Evolutionary conservation across 1,139 yeast genomes (phyloP).

Genomic region (Saccharomyces hybrid): DNA sequence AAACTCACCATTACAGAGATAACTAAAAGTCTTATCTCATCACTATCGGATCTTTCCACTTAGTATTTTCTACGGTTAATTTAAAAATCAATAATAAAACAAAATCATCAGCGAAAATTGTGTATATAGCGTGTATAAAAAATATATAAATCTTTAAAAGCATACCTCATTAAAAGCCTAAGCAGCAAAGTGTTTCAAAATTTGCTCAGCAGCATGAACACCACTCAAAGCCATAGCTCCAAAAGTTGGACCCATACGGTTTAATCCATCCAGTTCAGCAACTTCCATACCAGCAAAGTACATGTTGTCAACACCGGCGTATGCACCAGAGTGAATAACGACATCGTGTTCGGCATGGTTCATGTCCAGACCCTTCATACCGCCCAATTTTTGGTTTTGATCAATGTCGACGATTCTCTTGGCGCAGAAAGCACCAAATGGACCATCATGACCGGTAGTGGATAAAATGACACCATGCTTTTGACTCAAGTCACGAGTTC

Average conservation of each 20-base stretch:
- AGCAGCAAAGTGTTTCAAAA: constrained; percentile 25
- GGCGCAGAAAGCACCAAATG: constrained; percentile 76
- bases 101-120: background rate
- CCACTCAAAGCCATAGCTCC: constrained; percentile 79
- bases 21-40: background rate
- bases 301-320: constrained; percentile 63
- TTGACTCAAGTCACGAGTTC: constrained; percentile 25
- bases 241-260: constrained; percentile 82
- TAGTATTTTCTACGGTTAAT: no score
- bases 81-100: no score
- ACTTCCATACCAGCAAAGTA: constrained; percentile 79
- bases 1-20: background rate
- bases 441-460: constrained; percentile 78
- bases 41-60: no score
- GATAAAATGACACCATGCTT: constrained; percentile 64
- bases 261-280: constrained; percentile 68
- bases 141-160: background rate
- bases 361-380: constrained; percentile 78
- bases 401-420: constrained; percentile 27
- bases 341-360: constrained; percentile 71
- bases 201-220: constrained; percentile 62
- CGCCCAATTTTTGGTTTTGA: constrained; percentile 46
- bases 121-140: background rate
- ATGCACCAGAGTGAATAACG: constrained; percentile 52
- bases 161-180: background rate